Evolutionary conservation across 2,329 filamentous ascomycete species (phyloP).

Genomic region (Fusarium dlaminii): DNA sequence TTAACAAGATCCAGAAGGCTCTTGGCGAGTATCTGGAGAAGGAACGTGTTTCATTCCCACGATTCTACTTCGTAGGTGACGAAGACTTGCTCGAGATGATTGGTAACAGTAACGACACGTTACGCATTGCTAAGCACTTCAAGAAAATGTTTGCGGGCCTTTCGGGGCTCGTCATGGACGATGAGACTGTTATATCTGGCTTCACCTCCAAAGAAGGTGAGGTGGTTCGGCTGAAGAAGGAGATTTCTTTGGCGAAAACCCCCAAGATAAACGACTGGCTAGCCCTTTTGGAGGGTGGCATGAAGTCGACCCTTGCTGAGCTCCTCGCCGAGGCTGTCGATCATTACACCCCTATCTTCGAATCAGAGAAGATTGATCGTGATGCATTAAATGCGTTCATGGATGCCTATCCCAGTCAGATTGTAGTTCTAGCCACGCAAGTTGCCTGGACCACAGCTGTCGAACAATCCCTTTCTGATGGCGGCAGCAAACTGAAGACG

Average conservation of each 20-base stretch:
- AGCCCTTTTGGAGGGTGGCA: constrained; percentile 87
- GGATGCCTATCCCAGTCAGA: constrained; percentile 85
- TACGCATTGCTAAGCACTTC: constrained; percentile 97
- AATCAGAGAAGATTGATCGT: constrained; percentile 74
- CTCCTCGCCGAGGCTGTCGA: constrained; percentile 86
- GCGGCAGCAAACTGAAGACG: constrained; percentile 72
- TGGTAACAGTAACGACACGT: constrained; percentile 96
- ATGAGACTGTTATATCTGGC: constrained; percentile 87
- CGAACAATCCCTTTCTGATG: constrained; percentile 77
- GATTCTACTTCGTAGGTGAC: constrained; percentile 99
- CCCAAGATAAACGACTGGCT: constrained; percentile 99
- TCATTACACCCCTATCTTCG: constrained; percentile 82
- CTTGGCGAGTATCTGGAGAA: constrained; percentile 98
- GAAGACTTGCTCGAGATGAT: constrained; percentile 99
- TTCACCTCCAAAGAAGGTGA: constrained; percentile 97
- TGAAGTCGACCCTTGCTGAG: constrained; percentile 94
- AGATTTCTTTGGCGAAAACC: constrained; percentile 91
- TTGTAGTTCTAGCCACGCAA: constrained; percentile 94
- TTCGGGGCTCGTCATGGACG: constrained; percentile 88
- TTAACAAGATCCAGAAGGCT: constrained; percentile 99
- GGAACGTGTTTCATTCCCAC: constrained; percentile 95
- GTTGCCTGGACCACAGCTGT: constrained; percentile 92
- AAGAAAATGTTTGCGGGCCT: constrained; percentile 99
- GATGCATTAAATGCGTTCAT: constrained; percentile 82
- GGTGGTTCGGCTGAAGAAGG: constrained; percentile 84